phyloP scores from a whole-genome alignment of 192 early-diverging fungal genomes.

The Coemansia reversa region DNA sequence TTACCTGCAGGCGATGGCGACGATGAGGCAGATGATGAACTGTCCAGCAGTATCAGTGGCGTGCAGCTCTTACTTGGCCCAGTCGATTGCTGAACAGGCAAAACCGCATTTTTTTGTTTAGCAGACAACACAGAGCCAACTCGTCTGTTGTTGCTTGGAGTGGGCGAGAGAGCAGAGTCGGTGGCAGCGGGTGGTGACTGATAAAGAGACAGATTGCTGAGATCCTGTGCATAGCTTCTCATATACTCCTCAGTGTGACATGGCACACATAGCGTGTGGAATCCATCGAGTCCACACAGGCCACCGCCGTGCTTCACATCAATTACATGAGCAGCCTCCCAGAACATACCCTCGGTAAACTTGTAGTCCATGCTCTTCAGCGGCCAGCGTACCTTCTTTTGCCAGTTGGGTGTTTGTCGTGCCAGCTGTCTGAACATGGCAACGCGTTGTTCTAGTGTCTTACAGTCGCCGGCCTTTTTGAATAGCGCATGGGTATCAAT shows the following conservation, averaged over 20 bases:
- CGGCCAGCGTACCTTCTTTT: slow-evolving; percentile 24
- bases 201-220: slow-evolving; percentile 18
- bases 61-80: not conserved
- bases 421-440: slow-evolving; percentile 26
- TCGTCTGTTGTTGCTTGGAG: not conserved
- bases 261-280: slow-evolving; percentile 49
- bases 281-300: slow-evolving; percentile 46
- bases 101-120: not conserved
- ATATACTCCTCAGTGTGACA: slow-evolving; percentile 42
- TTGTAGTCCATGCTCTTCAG: slow-evolving; percentile 26
- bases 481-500: slow-evolving; percentile 38
- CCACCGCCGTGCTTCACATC: slow-evolving; percentile 52
- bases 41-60: slow-evolving; percentile 11
- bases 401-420: slow-evolving; percentile 31
- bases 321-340: slow-evolving; percentile 50
- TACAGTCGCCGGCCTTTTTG: slow-evolving; percentile 14
- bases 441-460: slow-evolving; percentile 20
- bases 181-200: slow-evolving; percentile 15
- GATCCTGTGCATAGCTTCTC: slow-evolving; percentile 34
- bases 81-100: not conserved
- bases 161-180: not conserved
- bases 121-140: not conserved
- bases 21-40: slow-evolving; percentile 20
- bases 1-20: slow-evolving; percentile 17
- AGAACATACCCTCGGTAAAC: slow-evolving; percentile 51